Evolutionary conservation across 202 grass and related monocot genomes (phyloP).

Genomic region (Dendrocalamus latiflorus): DNA sequence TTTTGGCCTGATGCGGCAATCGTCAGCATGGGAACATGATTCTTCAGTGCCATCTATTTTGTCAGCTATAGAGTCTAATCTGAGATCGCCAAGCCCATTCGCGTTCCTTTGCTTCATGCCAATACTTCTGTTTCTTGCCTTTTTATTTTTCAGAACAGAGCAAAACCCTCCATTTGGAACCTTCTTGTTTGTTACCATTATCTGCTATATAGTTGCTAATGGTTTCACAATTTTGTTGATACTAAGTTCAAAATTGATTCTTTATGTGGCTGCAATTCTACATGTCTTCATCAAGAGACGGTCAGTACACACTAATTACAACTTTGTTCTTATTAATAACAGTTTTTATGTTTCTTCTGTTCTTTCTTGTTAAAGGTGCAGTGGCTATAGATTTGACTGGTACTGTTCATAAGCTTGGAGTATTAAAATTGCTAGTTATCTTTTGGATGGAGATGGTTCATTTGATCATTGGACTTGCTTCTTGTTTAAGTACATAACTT

Average conservation of each 20-base stretch:
- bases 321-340: not conserved
- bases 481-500: not conserved
- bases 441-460: not conserved
- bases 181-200: conserved; percentile 54
- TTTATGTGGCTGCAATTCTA: conserved; percentile 59
- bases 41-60: conserved; percentile 79
- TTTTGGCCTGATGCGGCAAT: conserved; percentile 85
- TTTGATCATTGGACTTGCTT: conserved; percentile 7
- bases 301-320: conserved; percentile 38
- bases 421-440: conserved; percentile 7
- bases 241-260: conserved; percentile 62
- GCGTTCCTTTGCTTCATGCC: conserved; percentile 58
- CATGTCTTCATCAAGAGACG: conserved; percentile 78
- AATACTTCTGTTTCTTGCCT: conserved; percentile 50
- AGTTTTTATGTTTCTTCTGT: not conserved
- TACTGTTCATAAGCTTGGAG: not conserved
- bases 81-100: conserved; percentile 61
- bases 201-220: conserved; percentile 86
- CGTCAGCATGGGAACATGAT: conserved; percentile 78
- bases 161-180: conserved; percentile 54
- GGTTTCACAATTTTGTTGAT: conserved; percentile 72
- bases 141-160: conserved; percentile 33
- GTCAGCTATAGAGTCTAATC: conserved; percentile 71
- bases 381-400: not conserved
- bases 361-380: not conserved